These are phyloP conservation scores for Ilyonectria mors-panacis DNA, from an alignment of 2,329 filamentous ascomycete genomes.

Conservation along the genomic window DNA sequence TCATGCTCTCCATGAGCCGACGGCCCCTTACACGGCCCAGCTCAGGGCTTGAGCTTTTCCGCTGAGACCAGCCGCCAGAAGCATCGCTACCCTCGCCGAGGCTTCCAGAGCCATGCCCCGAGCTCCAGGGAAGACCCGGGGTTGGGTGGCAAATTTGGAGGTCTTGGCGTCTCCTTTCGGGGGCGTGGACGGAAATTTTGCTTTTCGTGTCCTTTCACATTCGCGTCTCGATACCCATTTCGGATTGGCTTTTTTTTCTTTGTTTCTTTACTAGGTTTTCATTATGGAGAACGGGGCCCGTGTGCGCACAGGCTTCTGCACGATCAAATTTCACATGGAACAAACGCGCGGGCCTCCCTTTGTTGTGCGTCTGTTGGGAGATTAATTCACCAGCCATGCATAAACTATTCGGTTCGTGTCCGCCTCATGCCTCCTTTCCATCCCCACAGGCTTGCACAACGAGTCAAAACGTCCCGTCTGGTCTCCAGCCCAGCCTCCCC, in stretches of 20 bases:
- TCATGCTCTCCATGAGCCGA: conserved; percentile 44
- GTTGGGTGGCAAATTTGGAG: conserved; percentile 1
- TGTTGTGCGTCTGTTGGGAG: conserved; percentile 48
- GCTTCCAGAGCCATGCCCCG: conserved; percentile 6
- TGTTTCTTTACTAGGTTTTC: conserved; percentile 21
- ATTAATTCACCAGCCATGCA: conserved; percentile 46
- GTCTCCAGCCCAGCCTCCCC: neutral
- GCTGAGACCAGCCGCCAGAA: conserved; percentile 35
- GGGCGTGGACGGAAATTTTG: conserved; percentile 29
- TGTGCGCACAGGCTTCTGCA: conserved; percentile 40
- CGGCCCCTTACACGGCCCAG: conserved; percentile 43
- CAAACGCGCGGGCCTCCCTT: conserved; percentile 40
- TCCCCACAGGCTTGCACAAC: conserved; percentile 32
- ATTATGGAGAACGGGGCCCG: conserved; percentile 8
- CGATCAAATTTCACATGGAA: conserved; percentile 27
- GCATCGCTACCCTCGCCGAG: conserved; percentile 30
- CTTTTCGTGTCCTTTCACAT: conserved; percentile 15
- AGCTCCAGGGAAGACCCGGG: conserved; percentile 8
- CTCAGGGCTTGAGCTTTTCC: conserved; percentile 40
- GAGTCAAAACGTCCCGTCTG: neutral
- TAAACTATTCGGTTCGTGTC: conserved; percentile 31
- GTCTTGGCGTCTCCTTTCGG: conserved; percentile 10
- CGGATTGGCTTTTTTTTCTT: conserved; percentile 13
- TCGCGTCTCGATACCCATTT: conserved; percentile 17
- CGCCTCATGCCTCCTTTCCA: conserved; percentile 3